Evolutionary conservation across 257 asterid species (phyloP).

Genomic region (Leonotis leonurus): DNA sequence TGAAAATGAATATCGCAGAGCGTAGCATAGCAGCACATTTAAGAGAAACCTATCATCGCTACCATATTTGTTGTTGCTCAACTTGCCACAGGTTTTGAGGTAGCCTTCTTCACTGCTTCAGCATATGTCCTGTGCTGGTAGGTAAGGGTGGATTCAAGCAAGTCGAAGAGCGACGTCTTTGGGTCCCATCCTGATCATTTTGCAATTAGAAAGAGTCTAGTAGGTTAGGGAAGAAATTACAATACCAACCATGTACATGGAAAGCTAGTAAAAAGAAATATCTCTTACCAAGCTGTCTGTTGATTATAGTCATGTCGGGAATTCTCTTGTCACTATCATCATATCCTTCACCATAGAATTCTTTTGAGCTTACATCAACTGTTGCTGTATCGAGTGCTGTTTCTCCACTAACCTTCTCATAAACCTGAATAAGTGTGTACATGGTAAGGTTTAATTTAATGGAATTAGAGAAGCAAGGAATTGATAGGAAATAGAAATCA

Average conservation of each 20-base stretch:
- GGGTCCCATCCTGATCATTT: constrained; percentile 61
- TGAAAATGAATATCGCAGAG: constrained; percentile 19
- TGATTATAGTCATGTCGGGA: constrained; percentile 94
- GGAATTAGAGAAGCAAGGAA: background rate
- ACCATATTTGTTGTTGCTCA: constrained; percentile 11
- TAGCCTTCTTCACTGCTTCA: constrained; percentile 62
- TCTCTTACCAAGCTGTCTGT: constrained; percentile 70
- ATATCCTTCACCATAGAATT: constrained; percentile 91
- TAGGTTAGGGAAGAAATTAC: background rate
- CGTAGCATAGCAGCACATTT: constrained; percentile 10
- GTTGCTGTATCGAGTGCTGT: constrained; percentile 60
- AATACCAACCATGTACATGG: background rate
- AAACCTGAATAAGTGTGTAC: constrained; percentile 44
- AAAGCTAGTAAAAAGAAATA: background rate
- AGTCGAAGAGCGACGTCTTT: constrained; percentile 69
- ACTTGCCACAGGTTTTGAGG: constrained; percentile 48
- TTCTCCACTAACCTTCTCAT: constrained; percentile 80
- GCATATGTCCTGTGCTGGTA: constrained; percentile 79
- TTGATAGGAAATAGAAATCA: too few species aligned
- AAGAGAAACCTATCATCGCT: background rate
- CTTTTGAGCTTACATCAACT: constrained; percentile 77
- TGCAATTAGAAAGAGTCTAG: background rate
- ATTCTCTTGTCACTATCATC: constrained; percentile 96
- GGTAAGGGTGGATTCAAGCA: constrained; percentile 72
- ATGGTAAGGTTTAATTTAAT: background rate